Evolutionary conservation across 2,329 filamentous ascomycete genomes (phyloP), one percentile per base, ranked within the genome.

Genomic region (Aschersonia sp.): DNA sequence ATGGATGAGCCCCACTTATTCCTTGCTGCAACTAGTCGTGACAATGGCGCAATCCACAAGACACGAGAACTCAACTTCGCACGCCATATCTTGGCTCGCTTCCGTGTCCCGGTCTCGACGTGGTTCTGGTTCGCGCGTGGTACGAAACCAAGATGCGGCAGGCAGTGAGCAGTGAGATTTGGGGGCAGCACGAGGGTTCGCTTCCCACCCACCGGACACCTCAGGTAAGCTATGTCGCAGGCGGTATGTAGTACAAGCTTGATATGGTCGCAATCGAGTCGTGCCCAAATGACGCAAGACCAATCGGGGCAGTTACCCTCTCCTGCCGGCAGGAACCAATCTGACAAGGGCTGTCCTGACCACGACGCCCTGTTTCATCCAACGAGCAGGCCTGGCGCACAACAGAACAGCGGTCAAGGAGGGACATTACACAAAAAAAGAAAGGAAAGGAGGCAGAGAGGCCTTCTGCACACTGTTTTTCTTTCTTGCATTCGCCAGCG

Each of bases 11-110:
- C n/a, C 30, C 29, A 8, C n/a, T 22, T 22, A 2, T 10, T 44
- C 42, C 42, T 29, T 41, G 11, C 14, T 41, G 40, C 11, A 22
- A n/a, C 39, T 40, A 40, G 35, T 44, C 44, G 22, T 31, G 32
- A 12, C 29, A 48, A 48, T 48, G 44, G 47, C 44, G 47, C 44
- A 45, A 48, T 48, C 41, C 32, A 5, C 7, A 39, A 42, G 40
- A 37, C 22, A 22, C 22, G 22, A 45, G 22, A 12, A 30, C 14
- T 32, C 44, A 30, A 12, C n/a, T 37, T 46, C 44, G 47, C 47
- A 48, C 47, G 47, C 43, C 47, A 48, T 48, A 46, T 44, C 29
- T 30, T 30, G 40, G 32, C 32, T 44, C 14, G 30, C 29, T 40
- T 43, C 35, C 30, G 46, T 31, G 7, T 43, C 22, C 42, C 10